Conservation (phyloP, 495 filamentous ascomycete genomes). For the Hypoxylon fragiforme region DNA sequence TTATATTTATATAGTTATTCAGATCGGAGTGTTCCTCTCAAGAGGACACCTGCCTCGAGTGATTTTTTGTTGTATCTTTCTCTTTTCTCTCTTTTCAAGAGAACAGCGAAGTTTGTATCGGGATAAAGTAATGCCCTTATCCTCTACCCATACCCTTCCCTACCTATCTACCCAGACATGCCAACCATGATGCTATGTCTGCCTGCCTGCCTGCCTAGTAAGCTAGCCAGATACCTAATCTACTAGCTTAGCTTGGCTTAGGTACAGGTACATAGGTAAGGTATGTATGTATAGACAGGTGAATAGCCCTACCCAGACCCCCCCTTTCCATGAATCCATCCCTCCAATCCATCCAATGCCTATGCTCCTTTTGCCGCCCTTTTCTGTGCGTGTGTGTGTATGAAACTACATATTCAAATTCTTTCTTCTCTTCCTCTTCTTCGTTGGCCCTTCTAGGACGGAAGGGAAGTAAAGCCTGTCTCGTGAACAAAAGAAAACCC, state of each 20-base stretch:
- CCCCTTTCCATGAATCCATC: neutral
- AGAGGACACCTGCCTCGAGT: constrained; percentile 31
- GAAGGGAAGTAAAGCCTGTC: neutral
- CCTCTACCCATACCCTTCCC: too few species aligned
- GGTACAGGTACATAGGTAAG: too few species aligned
- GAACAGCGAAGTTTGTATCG: neutral
- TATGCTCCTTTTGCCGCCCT: neutral
- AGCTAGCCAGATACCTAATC: too few species aligned
- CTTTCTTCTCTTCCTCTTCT: neutral
- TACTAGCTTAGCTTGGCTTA: too few species aligned
- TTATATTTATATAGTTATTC: constrained; percentile 14
- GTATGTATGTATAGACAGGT: too few species aligned
- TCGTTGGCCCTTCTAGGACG: neutral
- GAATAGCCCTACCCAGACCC: neutral
- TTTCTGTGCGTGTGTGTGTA: too few species aligned
- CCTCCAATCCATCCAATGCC: neutral
- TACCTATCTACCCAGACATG: too few species aligned
- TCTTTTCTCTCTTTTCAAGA: neutral
- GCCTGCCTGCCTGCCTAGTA: too few species aligned
- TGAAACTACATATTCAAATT: neutral
- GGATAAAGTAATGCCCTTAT: too few species aligned
- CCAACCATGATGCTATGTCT: too few species aligned
- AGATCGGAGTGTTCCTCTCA: constrained; percentile 32
- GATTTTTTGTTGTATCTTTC: constrained; percentile 7
- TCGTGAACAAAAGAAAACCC: neutral